Evolutionary conservation across 805 yeast species (phyloP), one percentile per base, ranked within the genome.

Genomic region (Isabelozyma pseudorhagii): DNA sequence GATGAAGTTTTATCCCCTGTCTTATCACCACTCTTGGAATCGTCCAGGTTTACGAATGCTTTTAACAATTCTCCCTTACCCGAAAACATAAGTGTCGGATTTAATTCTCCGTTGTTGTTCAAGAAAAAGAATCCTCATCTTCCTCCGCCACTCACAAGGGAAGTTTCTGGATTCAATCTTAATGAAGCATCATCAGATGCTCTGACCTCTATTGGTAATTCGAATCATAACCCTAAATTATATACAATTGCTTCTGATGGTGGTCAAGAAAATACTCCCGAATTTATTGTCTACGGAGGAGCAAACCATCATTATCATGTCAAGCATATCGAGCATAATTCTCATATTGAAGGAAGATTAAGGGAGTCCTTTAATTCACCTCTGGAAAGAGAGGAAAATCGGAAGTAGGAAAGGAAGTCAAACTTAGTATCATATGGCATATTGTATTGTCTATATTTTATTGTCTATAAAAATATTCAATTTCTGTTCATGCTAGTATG

Each of bases 401-500:
- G 25, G 25, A 21, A 21, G 25, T 21, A 21, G 25, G 25, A 21
- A 21, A 4, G 25, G 3, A 21, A 21, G 25, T 21, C 6, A 21
- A 5, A 21, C 25, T 21, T 13, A 31, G 36, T 31, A 8, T 31
- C 36, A 31, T 31, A 10, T 6, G 4, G n/a, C 4, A 29, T 29
- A 29, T 29, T 29, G 2, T 10, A 29, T 8, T 29, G 10, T 29
- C 8, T 31, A 4, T 31, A 31, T 31, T 10, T 10, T 5, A 31
- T 31, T 31, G n/a, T 10, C 36, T 10, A 13, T 1, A 31, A 8
- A 10, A 5, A 8, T 31, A 31, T 8, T 48, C 51, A 67, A 27
- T 68, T 69, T 54, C 87, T 69, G 46, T 75, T 67, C 40, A 83
- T 66, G 3, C 79, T 75, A 1, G 81, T 59, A 60, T 83, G 87